Percentiles rank a stretch among this genome's conserved stretches.
phyloP scores from a whole-genome alignment of 345 rosid genomes.

The Excoecaria agallocha region DNA sequence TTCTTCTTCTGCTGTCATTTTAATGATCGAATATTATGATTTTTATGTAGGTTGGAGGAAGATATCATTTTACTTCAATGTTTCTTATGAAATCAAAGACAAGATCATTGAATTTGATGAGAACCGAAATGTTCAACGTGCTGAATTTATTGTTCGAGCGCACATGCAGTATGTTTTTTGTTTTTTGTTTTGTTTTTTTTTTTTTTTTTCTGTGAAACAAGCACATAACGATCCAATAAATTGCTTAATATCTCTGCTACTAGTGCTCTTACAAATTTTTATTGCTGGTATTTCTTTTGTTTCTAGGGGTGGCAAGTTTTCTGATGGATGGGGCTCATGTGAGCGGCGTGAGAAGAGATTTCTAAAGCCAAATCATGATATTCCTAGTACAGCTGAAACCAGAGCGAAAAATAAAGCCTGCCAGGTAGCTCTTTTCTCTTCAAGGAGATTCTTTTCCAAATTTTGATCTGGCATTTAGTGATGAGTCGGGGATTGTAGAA shows the following conservation, averaged over 20 bases:
- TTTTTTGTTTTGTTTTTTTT: too few relatives aligned
- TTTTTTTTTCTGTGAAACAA: not conserved
- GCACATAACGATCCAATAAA: not conserved
- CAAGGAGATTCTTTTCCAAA: not conserved
- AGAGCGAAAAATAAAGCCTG: conserved; percentile 94
- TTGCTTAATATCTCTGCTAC: conserved; percentile 2
- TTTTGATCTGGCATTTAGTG: not conserved
- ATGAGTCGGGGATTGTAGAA: too few relatives aligned
- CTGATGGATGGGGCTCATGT: conserved; percentile 98
- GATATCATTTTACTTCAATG: conserved; percentile 84
- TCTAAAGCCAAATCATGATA: conserved; percentile 79
- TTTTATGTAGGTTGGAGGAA: conserved; percentile 84
- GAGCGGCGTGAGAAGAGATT: conserved; percentile 86
- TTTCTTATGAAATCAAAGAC: conserved; percentile 85
- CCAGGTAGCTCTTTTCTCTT: conserved; percentile 49
- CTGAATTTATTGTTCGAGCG: conserved; percentile 84
- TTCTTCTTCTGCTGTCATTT: not conserved
- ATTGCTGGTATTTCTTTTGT: conserved; percentile 12
- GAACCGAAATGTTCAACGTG: conserved; percentile 83
- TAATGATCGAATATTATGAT: conserved; percentile 11
- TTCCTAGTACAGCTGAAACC: conserved; percentile 93
- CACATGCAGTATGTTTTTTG: conserved; percentile 81
- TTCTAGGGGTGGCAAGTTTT: conserved; percentile 68
- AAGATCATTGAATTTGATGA: conserved; percentile 88
- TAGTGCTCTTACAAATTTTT: not conserved